Evolutionary conservation across 1,284 basidiomycete species (phyloP), one percentile per base, ranked within the genome.

Genomic region (Porphyrellus sp.): DNA sequence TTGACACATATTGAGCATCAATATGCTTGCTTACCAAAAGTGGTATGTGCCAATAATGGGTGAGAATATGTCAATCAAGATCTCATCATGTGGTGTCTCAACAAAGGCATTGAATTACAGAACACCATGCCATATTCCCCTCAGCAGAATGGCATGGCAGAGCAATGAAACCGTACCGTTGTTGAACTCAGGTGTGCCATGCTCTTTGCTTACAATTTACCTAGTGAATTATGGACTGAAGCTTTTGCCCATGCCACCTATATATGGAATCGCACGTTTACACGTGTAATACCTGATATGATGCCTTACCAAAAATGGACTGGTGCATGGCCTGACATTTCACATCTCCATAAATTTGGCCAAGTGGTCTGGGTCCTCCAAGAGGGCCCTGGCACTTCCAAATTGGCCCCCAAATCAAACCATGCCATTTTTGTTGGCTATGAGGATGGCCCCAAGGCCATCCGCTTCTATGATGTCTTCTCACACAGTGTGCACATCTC

Each of bases 121-220:
- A 28, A 9, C 0, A 55, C 50, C 0, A 37, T 21, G 0, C 45
- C 50, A 1, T 44, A 52, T 3, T 34, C 31, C 0, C 53, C 46
- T 0, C 45, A 44, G 13, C 49, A 55, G 11, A 52, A 55, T 30
- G 45, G 50, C 0, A 2, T 52, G 0, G 24, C 53, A 0, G 41
- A 55, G 11, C 13, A n/a, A 5, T 55, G 9, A 8, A 55, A 55
- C 8, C 3, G 8, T 6, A 51, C 35, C 0, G 12, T 51, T 0
- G 3, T 51, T 0, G 9, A 53, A 5, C 8, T 53, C 8, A 4
- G 6, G 0, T 2, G 16, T 1, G 8, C 30, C 0, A 53, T 53
- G 51, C 4, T 53, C 0, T 13, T 46, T 5, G 12, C 5, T 0
- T 6, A 15, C 3, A 4, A 45, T 5, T 0, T 51, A 16, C 35